phyloP scores from a whole-genome alignment of 1,284 basidiomycete genomes.

The Cystobasidiaceae sp. region DNA sequence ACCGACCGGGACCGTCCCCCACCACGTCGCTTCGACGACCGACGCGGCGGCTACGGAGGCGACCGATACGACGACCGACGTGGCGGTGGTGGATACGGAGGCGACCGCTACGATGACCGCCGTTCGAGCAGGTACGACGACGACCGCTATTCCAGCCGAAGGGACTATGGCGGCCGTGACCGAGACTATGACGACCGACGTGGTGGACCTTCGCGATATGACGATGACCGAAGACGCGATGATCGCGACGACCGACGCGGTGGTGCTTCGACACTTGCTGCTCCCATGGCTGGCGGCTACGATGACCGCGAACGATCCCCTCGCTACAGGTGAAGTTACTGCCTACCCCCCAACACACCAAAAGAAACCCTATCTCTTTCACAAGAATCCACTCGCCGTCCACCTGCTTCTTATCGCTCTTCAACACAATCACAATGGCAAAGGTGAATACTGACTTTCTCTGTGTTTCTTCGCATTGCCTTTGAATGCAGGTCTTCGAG shows the following conservation, averaged over 20 bases:
- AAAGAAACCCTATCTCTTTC: background rate
- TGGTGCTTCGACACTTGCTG: background rate
- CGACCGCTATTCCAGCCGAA: constrained; percentile 38
- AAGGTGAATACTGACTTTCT: background rate
- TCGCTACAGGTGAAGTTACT: constrained; percentile 25
- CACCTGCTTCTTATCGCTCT: background rate
- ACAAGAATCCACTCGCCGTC: background rate
- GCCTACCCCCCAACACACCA: too few species aligned
- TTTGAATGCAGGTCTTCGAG: background rate
- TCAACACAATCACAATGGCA: background rate
- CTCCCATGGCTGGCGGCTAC: constrained; percentile 36
- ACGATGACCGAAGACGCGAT: constrained; percentile 41
- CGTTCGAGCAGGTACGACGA: constrained; percentile 35
- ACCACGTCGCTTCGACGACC: constrained; percentile 9
- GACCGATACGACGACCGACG: constrained; percentile 38
- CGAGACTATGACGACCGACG: too few species aligned
- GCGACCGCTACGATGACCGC: constrained; percentile 47
- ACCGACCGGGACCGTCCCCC: constrained; percentile 49
- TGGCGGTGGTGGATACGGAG: constrained; percentile 40
- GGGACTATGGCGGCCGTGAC: too few species aligned
- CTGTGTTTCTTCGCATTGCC: background rate
- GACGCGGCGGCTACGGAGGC: constrained; percentile 26
- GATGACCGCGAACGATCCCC: constrained; percentile 52
- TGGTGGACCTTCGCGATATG: too few species aligned
- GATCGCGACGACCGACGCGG: constrained; percentile 37